Conservation (phyloP, 306 rosid species). For the Heteromeles arbutifolia region DNA sequence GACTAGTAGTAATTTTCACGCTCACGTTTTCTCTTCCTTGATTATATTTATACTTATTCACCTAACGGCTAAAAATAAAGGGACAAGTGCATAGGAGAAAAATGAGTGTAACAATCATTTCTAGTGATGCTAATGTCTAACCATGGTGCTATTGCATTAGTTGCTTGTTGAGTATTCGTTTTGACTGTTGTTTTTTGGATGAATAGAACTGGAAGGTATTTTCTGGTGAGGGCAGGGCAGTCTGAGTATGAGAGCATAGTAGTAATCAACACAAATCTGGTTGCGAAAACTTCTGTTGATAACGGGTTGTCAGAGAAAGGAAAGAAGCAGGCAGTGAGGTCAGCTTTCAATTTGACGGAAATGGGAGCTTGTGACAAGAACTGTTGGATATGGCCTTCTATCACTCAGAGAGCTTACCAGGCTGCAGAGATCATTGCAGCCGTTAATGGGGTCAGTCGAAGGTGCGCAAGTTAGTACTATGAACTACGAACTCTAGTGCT, state of each 20-base stretch:
- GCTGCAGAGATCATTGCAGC: conserved; percentile 89
- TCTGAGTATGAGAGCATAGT: conserved; percentile 86
- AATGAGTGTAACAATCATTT: neutral
- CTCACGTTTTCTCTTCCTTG: no score
- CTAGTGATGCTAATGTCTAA: neutral
- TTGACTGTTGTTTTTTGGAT: neutral
- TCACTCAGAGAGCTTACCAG: conserved; percentile 92
- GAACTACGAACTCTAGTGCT: neutral
- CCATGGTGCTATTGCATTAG: neutral
- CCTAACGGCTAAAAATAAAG: no score
- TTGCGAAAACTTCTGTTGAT: conserved; percentile 80
- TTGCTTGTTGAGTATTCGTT: neutral
- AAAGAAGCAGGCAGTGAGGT: conserved; percentile 54
- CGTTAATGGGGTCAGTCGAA: conserved; percentile 63
- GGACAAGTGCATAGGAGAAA: no score
- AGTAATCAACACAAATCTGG: conserved; percentile 75
- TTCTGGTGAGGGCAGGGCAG: conserved; percentile 84
- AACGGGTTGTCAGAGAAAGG: conserved; percentile 74
- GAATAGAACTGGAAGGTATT: conserved; percentile 47
- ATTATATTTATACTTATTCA: no score
- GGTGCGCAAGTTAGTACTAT: conserved; percentile 24
- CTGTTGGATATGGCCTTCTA: conserved; percentile 98
- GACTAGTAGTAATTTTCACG: neutral
- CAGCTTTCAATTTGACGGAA: conserved; percentile 69
- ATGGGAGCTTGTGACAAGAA: conserved; percentile 71